Conservation (phyloP, 179 eudicot species). For the Silene noctiflora region DNA sequence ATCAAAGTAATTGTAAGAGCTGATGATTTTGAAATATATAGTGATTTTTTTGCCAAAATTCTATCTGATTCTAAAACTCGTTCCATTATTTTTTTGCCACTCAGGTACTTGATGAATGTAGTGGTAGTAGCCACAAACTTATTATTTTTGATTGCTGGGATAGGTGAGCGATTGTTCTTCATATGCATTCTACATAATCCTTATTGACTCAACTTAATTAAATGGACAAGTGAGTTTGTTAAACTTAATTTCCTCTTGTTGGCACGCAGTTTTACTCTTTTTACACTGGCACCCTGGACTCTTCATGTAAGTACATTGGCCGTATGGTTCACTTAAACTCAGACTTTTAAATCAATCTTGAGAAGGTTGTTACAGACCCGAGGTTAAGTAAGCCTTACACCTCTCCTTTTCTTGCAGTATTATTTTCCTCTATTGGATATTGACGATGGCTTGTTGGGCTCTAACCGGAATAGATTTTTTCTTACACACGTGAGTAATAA, state of each 20-base stretch:
- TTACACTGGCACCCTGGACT: constrained; percentile 65
- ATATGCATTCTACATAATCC: not conserved
- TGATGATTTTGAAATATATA: too few relatives aligned
- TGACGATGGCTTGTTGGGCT: constrained; percentile 58
- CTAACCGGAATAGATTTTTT: constrained; percentile 71
- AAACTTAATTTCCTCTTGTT: constrained; percentile 44
- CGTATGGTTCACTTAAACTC: too few relatives aligned
- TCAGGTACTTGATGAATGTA: constrained; percentile 58
- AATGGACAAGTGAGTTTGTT: not conserved
- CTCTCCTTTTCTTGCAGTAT: constrained; percentile 35
- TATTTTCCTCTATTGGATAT: constrained; percentile 60
- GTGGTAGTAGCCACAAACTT: constrained; percentile 47
- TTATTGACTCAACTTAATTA: not conserved
- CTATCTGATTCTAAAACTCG: not conserved
- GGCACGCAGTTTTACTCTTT: constrained; percentile 55
- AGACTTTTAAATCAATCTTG: too few relatives aligned
- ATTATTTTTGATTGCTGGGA: constrained; percentile 41
- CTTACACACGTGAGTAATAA: constrained; percentile 51
- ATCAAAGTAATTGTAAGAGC: too few relatives aligned
- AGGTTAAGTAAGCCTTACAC: not conserved
- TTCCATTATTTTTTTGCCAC: too few relatives aligned
- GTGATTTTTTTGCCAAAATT: too few relatives aligned
- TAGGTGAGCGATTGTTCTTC: constrained; percentile 43
- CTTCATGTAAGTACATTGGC: constrained; percentile 32
- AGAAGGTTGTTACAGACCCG: not conserved